Evolutionary conservation across 192 early-diverging fungal species (phyloP), one percentile per base, ranked within the genome.

Genomic region (Bifiguratus adelaidae): DNA sequence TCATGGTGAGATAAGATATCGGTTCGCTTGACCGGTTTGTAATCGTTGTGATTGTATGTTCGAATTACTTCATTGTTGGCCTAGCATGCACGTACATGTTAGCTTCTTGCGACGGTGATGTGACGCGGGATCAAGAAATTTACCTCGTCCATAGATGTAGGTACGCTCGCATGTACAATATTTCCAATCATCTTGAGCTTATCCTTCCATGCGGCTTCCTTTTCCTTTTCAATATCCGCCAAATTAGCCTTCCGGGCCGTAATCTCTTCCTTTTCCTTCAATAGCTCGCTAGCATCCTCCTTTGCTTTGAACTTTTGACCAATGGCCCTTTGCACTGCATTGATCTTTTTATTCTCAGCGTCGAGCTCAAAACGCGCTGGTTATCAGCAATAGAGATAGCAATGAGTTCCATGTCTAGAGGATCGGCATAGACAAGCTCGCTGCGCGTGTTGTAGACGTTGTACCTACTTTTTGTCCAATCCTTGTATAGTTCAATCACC

Each of bases 241-340:
- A 84, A 53, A 16, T 63, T 63, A 30, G 56, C 77, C 63, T 91
- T 89, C 56, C 84, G 76, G 33, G 65, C 70, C 44, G 83, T 80
- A 25, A 89, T 70, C 18, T 65, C 71, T 23, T 75, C 77, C 63
- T 97, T 97, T 30, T 86, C 57, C 12, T 70, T 69, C 23, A 88
- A 48, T n/a, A 92, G 71, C 18, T 77, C 68, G 15, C 70, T 55
- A 19, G 89, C 83, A 50, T 92, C 83, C 62, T 91, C 86, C 68
- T 91, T 92, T 38, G 80, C 86, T 77, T 99, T 99, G 60, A 82
- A 82, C 58, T 90, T 83, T 53, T 70, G 68, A 29, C 77, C 82
- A 47, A 97, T 92, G 42, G 92, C 74, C 73, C 93, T 94, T 70
- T 93, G 85, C 32, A 92, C 69, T 4, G 81, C 82, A 58, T 99